Base-by-base conservation (phyloP, 2,329 filamentous ascomycete genomes). In the Magnaporthiopsis poae region DNA sequence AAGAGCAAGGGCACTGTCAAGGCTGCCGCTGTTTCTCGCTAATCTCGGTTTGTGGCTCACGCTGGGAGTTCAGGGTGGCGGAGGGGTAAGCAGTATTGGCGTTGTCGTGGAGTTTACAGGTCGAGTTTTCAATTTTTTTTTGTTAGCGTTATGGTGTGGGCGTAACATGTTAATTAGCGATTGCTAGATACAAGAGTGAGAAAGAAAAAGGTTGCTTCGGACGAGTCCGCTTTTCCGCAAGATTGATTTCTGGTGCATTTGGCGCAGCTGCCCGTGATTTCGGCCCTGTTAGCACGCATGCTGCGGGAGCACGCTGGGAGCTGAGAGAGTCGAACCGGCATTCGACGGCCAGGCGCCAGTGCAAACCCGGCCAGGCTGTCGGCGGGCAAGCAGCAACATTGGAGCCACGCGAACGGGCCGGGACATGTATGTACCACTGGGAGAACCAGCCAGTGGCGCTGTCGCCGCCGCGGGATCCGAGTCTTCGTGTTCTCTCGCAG, bases 401-500 rank as follows among this genome's bases (percentile, higher is more conserved):
- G 87, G 87, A 87, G 87, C 12, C 87, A 89, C 71, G 86, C 86
- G 2, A 3, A 88, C 86, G 1, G 86, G 82, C 39, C 71, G 75
- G 18, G 86, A 90, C 70, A 76, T 89, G 1, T 70, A 76, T 89
- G 1, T 88, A 86, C 70, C 82, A 84, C 67, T 90, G 87, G 87
- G 78, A 77, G 0, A 88, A 89, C 69, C 86, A 89, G 71, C 82
- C 83, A 5, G 85, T 89, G 69, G 86, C 86, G 12, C 76, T 90
- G 4, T 84, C 77, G 62, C 82, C 82, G 0, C 76, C 79, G 0
- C 76, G 79, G 35, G 72, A 80, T 25, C 25, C 76, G 74, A 0
- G 75, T 77, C 15, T 80, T 75, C 66, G 80, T 84, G 61, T 86
- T 82, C 69, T 82, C 81, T 0, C 83, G 86, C 31, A 86, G 82